These are phyloP conservation scores for Ceratobasidium theobromae DNA, from an alignment of 1,284 basidiomycete species.

Conservation along the genomic window DNA sequence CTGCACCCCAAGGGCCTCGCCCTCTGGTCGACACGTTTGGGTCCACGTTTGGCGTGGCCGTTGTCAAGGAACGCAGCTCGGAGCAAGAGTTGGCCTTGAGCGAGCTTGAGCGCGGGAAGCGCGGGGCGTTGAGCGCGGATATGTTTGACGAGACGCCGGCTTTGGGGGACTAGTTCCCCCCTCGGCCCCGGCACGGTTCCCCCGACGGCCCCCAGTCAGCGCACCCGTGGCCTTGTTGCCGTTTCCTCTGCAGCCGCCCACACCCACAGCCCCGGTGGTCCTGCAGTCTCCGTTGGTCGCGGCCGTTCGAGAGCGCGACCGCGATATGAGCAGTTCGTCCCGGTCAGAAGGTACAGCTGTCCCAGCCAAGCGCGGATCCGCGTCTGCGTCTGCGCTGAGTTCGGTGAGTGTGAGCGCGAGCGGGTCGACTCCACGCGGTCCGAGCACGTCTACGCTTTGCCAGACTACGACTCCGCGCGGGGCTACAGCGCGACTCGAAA, in stretches of 20 bases:
- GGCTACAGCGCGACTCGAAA: constrained; percentile 5
- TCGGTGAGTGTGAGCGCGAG: too few relatives aligned
- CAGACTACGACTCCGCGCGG: constrained; percentile 18
- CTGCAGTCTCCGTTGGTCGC: constrained; percentile 9
- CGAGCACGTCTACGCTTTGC: constrained; percentile 21
- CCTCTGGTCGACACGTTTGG: constrained; percentile 28
- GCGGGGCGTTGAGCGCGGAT: constrained; percentile 20
- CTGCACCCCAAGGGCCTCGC: too few relatives aligned
- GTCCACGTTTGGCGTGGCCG: constrained; percentile 13
- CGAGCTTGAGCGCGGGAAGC: constrained; percentile 2
- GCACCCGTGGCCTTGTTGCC: constrained; percentile 27
- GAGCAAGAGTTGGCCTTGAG: constrained; percentile 29
- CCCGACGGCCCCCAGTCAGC: constrained; percentile 1
- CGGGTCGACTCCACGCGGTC: constrained; percentile 19
- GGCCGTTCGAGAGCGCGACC: constrained; percentile 5
- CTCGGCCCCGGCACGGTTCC: constrained; percentile 1
- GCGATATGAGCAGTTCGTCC: neutral
- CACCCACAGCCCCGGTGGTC: neutral
- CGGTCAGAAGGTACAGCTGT: neutral
- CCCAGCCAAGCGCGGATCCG: neutral
- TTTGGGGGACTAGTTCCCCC: constrained; percentile 1
- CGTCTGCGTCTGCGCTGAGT: too few relatives aligned
- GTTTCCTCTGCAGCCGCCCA: constrained; percentile 3
- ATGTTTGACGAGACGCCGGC: constrained; percentile 13
- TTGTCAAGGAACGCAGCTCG: constrained; percentile 21